Percentiles rank a stretch among this genome's conserved stretches.
Conservation (phyloP, 805 yeast species). For the Zygoascus bituminiphila region DNA sequence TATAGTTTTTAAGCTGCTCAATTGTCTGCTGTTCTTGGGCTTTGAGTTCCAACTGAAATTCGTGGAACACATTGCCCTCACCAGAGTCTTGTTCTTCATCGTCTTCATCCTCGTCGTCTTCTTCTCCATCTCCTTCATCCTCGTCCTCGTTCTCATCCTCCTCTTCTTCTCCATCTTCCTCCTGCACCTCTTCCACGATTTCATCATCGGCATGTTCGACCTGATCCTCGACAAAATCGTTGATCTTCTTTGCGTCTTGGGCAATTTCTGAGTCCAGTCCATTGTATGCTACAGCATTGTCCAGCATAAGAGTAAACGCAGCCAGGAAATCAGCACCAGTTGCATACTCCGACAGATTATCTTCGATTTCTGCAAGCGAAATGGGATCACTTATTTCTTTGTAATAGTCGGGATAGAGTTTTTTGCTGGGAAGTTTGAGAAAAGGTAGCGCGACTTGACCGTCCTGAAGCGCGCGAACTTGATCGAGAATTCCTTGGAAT, state of each 20-base stretch:
- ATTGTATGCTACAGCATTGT: constrained; percentile 67
- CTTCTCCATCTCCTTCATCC: constrained; percentile 5
- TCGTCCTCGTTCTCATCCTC: constrained; percentile 5
- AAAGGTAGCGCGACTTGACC: constrained; percentile 29
- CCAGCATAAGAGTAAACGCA: constrained; percentile 60
- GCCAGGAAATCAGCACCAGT: constrained; percentile 35
- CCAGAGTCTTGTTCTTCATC: not conserved
- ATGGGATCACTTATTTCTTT: constrained; percentile 56
- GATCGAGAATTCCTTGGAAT: not conserved
- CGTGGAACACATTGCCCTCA: not conserved
- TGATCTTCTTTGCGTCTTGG: constrained; percentile 50
- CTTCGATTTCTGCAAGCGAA: constrained; percentile 57
- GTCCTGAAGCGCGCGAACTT: constrained; percentile 5
- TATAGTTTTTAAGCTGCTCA: constrained; percentile 37
- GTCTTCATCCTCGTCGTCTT: not conserved
- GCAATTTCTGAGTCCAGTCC: constrained; percentile 61
- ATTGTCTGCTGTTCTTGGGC: constrained; percentile 22
- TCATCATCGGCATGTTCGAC: constrained; percentile 22
- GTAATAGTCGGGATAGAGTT: constrained; percentile 74
- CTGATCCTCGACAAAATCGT: constrained; percentile 47
- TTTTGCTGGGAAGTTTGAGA: constrained; percentile 62
- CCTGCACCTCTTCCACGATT: constrained; percentile 17
- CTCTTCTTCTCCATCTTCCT: constrained; percentile 7
- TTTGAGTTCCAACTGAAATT: constrained; percentile 11
- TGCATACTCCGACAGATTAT: constrained; percentile 30